A percentile compares a stretch with the other conserved stretches of the same genome.
Conservation (phyloP, 164 flowering plant species). For the Macadamia integrifolia region DNA sequence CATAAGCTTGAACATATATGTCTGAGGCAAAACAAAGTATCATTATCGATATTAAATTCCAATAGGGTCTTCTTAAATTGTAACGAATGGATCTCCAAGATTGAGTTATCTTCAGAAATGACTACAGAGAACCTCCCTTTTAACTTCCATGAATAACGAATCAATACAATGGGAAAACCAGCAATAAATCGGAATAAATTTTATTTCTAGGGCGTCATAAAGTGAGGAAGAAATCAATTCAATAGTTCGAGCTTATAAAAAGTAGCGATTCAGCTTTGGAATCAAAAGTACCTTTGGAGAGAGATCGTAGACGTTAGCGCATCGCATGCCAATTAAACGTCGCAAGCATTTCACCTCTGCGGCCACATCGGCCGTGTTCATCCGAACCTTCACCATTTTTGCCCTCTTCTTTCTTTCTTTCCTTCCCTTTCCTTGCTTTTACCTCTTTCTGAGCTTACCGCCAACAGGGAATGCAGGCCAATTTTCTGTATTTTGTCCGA, state of each 20-base stretch:
- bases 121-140: neutral
- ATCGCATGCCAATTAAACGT: constrained; percentile 91
- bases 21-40: constrained; percentile 32
- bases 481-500: too few species aligned
- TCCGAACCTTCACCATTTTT: constrained; percentile 93
- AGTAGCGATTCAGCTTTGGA: constrained; percentile 14
- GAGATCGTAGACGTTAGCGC: constrained; percentile 92
- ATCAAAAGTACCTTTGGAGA: constrained; percentile 65
- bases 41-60: neutral
- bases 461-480: neutral
- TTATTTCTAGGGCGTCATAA: neutral
- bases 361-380: constrained; percentile 99
- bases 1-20: constrained; percentile 91
- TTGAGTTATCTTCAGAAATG: too few species aligned
- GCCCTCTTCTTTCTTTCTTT: neutral
- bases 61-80: neutral
- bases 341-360: constrained; percentile 92
- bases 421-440: neutral
- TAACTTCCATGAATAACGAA: neutral
- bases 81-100: too few species aligned
- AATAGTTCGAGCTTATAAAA: neutral
- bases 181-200: neutral
- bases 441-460: neutral
- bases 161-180: neutral
- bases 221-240: neutral